These are phyloP conservation scores for Monosporozyma yasuniensis DNA, from an alignment of 805 yeast species.

Conservation along the genomic window DNA sequence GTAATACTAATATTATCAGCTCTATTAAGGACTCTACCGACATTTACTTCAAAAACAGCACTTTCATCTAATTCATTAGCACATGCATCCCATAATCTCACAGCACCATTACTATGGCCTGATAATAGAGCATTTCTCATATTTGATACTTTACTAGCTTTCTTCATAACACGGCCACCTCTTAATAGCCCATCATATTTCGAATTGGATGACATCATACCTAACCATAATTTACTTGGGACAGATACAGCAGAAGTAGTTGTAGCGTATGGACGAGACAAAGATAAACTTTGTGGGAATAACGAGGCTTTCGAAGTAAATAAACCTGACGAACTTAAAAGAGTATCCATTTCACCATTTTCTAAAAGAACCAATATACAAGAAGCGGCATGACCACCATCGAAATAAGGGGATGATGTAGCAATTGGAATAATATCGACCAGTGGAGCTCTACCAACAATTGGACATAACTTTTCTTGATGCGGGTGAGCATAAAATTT, in stretches of 20 bases:
- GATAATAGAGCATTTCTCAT: slow-evolving; percentile 58
- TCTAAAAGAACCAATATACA: slow-evolving; percentile 50
- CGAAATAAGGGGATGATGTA: slow-evolving; percentile 61
- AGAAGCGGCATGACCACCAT: slow-evolving; percentile 71
- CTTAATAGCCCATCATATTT: slow-evolving; percentile 41
- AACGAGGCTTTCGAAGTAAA: slow-evolving; percentile 43
- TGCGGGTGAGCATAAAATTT: slow-evolving; percentile 57
- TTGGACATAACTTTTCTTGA: slow-evolving; percentile 47
- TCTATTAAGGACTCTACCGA: slow-evolving; percentile 41
- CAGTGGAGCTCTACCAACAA: slow-evolving; percentile 39
- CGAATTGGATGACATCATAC: slow-evolving; percentile 43
- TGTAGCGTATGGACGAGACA: slow-evolving; percentile 68
- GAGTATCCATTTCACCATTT: slow-evolving; percentile 56
- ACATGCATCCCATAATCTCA: slow-evolving; percentile 78
- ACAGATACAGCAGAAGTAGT: slow-evolving; percentile 46
- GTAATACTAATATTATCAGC: slow-evolving; percentile 40
- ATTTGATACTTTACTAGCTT: slow-evolving; percentile 40
- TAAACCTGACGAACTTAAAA: slow-evolving; percentile 49
- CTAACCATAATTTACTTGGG: slow-evolving; percentile 63
- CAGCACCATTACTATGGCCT: slow-evolving; percentile 80
- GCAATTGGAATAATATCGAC: slow-evolving; percentile 47
- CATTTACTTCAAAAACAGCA: slow-evolving; percentile 50
- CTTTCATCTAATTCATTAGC: slow-evolving; percentile 59
- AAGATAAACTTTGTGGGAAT: slow-evolving; percentile 75
- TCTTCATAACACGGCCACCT: slow-evolving; percentile 65